Evolutionary conservation across 495 filamentous ascomycete genomes (phyloP).

Genomic region (Aspergillus coremiiformis): DNA sequence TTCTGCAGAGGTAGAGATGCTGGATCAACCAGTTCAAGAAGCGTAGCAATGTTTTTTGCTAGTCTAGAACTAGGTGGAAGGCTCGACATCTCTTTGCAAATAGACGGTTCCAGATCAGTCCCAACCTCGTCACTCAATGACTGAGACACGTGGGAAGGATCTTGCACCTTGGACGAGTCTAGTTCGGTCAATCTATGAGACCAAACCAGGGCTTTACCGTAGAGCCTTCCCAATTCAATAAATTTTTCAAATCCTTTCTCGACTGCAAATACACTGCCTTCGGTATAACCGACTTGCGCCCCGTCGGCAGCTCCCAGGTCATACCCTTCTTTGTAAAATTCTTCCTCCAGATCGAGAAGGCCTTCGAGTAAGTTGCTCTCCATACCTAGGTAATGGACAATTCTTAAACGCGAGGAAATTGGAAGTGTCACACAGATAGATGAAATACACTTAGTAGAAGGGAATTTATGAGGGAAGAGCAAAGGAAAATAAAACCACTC

Average conservation of each 20-base stretch:
- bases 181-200: slow-evolving; percentile 47
- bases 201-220: slow-evolving; percentile 81
- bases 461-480: not conserved
- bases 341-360: slow-evolving; percentile 70
- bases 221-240: slow-evolving; percentile 65
- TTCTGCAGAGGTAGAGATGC: slow-evolving; percentile 71
- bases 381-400: slow-evolving; percentile 21
- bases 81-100: slow-evolving; percentile 34
- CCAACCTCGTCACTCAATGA: slow-evolving; percentile 6
- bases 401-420: not conserved
- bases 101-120: slow-evolving; percentile 22
- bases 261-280: slow-evolving; percentile 84
- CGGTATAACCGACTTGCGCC: slow-evolving; percentile 66
- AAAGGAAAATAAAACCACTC: not conserved
- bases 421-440: not conserved
- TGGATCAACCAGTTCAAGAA: slow-evolving; percentile 71
- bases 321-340: slow-evolving; percentile 83
- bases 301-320: slow-evolving; percentile 69
- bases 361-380: slow-evolving; percentile 57
- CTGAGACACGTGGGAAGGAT: slow-evolving; percentile 1
- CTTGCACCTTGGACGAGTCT: slow-evolving; percentile 10
- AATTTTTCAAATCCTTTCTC: slow-evolving; percentile 94
- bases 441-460: not conserved
- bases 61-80: slow-evolving; percentile 58
- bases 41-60: slow-evolving; percentile 59